These are phyloP conservation scores for Falciphora oryzae DNA, from an alignment of 2,329 filamentous ascomycete genomes.

Conservation along the genomic window DNA sequence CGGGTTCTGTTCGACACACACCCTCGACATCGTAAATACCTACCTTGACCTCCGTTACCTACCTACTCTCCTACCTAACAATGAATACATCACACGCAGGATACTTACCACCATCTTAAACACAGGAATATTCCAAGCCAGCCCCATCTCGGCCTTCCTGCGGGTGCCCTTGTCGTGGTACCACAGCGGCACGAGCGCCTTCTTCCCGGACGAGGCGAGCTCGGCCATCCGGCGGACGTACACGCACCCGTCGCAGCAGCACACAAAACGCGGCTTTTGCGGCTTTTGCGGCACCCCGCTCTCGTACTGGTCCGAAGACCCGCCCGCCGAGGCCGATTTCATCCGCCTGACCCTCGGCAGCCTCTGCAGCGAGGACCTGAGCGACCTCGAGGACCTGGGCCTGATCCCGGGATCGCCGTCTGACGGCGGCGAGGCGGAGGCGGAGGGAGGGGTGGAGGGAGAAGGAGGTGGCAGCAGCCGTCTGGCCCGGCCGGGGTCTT, in stretches of 20 bases:
- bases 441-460: constrained; percentile 14
- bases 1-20: constrained; percentile 72
- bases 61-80: too few relatives aligned
- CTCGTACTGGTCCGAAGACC: constrained; percentile 75
- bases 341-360: constrained; percentile 80
- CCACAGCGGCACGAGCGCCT: constrained; percentile 66
- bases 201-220: constrained; percentile 72
- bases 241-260: constrained; percentile 50
- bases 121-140: constrained; percentile 59
- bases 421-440: constrained; percentile 15
- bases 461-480: constrained; percentile 20
- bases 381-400: constrained; percentile 66
- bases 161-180: constrained; percentile 79
- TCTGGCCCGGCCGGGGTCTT: too few relatives aligned
- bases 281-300: constrained; percentile 87
- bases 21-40: constrained; percentile 63
- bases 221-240: constrained; percentile 61
- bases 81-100: too few relatives aligned
- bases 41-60: neutral
- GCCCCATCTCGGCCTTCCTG: constrained; percentile 74
- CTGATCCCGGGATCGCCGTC: constrained; percentile 49
- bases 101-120: neutral
- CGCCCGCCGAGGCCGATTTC: constrained; percentile 64
- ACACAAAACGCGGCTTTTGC: constrained; percentile 73
- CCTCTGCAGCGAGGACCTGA: constrained; percentile 63